phyloP scores from a whole-genome alignment of 495 filamentous ascomycete genomes.

The Podospora tetraspora region DNA sequence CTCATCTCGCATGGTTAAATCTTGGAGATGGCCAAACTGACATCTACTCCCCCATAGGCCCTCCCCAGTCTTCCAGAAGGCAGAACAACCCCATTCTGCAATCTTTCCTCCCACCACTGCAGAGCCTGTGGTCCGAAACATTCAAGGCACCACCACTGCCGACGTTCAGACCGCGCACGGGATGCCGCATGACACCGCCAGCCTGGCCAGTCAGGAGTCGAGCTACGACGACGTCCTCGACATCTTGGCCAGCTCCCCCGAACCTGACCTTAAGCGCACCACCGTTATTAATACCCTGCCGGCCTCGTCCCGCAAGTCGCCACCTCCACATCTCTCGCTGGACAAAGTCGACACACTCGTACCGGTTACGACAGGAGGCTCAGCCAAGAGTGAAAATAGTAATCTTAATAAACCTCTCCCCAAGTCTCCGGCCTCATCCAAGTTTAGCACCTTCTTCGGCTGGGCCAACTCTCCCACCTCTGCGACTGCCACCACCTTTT shows the following conservation, averaged over 20 bases:
- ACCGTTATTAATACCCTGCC: conserved; percentile 40
- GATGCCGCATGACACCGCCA: conserved; percentile 30
- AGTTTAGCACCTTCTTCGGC: conserved; percentile 49
- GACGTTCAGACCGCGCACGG: conserved; percentile 32
- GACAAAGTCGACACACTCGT: conserved; percentile 30
- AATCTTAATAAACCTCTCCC: conserved; percentile 48
- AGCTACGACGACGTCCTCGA: conserved; percentile 32
- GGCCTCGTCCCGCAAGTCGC: conserved; percentile 37
- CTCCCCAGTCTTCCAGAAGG: conserved; percentile 21
- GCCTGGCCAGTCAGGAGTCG: conserved; percentile 30
- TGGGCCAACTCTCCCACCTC: conserved; percentile 46
- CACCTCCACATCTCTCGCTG: conserved; percentile 47
- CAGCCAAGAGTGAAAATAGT: conserved; percentile 15
- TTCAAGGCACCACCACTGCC: conserved; percentile 33
- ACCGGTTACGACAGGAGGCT: conserved; percentile 19
- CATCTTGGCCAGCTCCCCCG: conserved; percentile 17
- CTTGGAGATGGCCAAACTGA: conserved; percentile 24
- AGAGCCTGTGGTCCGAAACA: conserved; percentile 34
- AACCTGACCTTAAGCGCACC: conserved; percentile 20
- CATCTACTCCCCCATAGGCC: conserved; percentile 23
- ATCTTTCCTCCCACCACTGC: conserved; percentile 24
- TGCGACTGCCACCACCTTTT: conserved; percentile 36
- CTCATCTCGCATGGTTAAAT: conserved; percentile 21
- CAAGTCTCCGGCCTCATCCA: conserved; percentile 49
- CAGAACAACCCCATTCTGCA: conserved; percentile 8